Base-by-base conservation (phyloP, 495 filamentous ascomycete species). In the Apiosordaria backusii region DNA sequence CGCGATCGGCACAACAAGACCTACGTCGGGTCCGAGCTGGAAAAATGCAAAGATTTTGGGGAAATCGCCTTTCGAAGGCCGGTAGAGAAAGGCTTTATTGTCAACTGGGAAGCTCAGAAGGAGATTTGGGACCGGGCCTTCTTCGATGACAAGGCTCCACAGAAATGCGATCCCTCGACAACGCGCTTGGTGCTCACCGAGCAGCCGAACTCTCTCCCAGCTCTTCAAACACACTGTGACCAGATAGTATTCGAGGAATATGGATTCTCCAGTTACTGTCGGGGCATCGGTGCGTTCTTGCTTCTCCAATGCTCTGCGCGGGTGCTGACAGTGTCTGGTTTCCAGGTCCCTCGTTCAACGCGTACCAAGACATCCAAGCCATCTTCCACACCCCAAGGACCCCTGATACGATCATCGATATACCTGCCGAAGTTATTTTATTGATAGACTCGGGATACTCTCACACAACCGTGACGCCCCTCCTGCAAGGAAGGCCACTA, bases 171-270 rank as follows among this genome's bases (percentile, higher is more conserved):
- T 76, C 93, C 95, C 2, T 84, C 86, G 64, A 88, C 92, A 16
- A 93, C 92, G 9, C 88, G 90, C 21, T 78, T 99, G 27, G 73
- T 99, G 1, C 84, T 99, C 27, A 88, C 92, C 23, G 95, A 99
- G 77, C 90, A 92, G 35, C 90, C 96, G n/a, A 98, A 97, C 76
- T 87, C 90, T 3, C 84, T 94, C 55, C 86, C 88, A 4, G 80
- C 84, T 10, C 78, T 99, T 61, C 94, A 97, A 77, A 86, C 85
- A 19, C 93, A 97, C 73, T 92, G 91, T 65, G 95, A 98, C 75
- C 92, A 99, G 81, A 92, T 99, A 74, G 86, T 97, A 0, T 98
- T 98, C 81, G 95, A 99, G 74, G 93, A 98, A 75, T 98, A 93
- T 82, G 92, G 92, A n/a, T 98, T 98, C 77, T 86, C 89, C 19